Conservation (phyloP, 2,329 filamentous ascomycete species). For the Phyllachora maydis region DNA sequence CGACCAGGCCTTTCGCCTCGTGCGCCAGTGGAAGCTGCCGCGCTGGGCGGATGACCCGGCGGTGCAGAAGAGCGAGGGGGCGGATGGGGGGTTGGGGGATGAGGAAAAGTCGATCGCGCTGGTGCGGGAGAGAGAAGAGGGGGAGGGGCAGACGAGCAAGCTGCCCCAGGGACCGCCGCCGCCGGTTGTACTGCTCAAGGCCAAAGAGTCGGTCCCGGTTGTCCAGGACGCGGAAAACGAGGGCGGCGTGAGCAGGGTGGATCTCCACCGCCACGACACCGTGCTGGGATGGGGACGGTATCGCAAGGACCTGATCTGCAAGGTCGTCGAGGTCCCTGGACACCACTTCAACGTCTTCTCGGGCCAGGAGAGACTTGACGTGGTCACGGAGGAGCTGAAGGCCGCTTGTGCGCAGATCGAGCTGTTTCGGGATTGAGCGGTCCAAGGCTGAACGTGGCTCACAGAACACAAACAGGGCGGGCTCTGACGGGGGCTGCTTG, state of each 20-base stretch:
- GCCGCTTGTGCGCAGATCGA: conserved; percentile 9
- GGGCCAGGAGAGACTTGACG: conserved; percentile 8
- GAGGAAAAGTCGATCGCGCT: not conserved
- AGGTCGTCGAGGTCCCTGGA: conserved; percentile 25
- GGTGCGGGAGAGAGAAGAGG: conserved; percentile 1
- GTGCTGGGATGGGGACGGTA: conserved; percentile 28
- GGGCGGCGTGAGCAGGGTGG: conserved; percentile 13
- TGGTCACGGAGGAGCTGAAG: conserved; percentile 8
- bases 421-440: no score
- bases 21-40: conserved; percentile 18
- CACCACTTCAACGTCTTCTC: conserved; percentile 28
- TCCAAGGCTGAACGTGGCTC: no score
- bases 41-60: conserved; percentile 10
- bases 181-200: conserved; percentile 21
- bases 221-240: no score
- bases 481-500: no score
- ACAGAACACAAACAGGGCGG: no score
- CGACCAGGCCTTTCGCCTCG: conserved; percentile 17
- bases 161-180: conserved; percentile 13
- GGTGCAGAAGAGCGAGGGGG: not conserved
- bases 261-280: conserved; percentile 18
- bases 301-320: conserved; percentile 18
- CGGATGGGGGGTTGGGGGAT: no score
- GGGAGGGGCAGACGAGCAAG: conserved; percentile 1
- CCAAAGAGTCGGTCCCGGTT: conserved; percentile 17